phyloP scores from a whole-genome alignment of 208 protist genomes.

The Trypanosoma mega region DNA sequence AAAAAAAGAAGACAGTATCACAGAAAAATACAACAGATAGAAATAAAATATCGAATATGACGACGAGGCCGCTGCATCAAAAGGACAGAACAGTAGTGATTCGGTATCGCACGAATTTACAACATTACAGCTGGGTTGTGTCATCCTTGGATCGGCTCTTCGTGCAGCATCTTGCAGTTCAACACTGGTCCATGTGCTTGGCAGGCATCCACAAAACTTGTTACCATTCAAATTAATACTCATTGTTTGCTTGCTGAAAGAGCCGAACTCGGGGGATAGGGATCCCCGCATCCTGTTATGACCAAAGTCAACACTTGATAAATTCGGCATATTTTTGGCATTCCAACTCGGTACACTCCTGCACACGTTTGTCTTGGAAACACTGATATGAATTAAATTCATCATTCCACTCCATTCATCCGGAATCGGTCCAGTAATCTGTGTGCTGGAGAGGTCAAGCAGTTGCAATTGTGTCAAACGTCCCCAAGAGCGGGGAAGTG shows the following conservation, averaged over 20 bases:
- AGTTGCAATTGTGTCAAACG: slow-evolving; percentile 21
- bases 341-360: slow-evolving; percentile 34
- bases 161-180: not conserved
- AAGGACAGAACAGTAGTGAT: not conserved
- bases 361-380: slow-evolving; percentile 42
- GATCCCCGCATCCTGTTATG: slow-evolving; percentile 35
- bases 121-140: not conserved
- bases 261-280: slow-evolving; percentile 25
- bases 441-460: slow-evolving; percentile 33
- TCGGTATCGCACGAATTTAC: not conserved
- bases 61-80: not conserved
- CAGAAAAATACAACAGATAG: too few species aligned
- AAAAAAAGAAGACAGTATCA: too few species aligned
- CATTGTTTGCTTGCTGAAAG: slow-evolving; percentile 11
- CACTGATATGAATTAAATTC: slow-evolving; percentile 24
- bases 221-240: slow-evolving; percentile 26
- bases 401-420: slow-evolving; percentile 31
- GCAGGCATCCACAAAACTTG: slow-evolving; percentile 33
- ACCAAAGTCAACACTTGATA: slow-evolving; percentile 28
- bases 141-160: not conserved
- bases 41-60: not conserved
- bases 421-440: slow-evolving; percentile 31
- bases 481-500: not conserved
- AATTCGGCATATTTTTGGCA: slow-evolving; percentile 17
- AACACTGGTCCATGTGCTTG: slow-evolving; percentile 3